Conservation (phyloP, 164 flowering plant species). For the Santalum album region DNA sequence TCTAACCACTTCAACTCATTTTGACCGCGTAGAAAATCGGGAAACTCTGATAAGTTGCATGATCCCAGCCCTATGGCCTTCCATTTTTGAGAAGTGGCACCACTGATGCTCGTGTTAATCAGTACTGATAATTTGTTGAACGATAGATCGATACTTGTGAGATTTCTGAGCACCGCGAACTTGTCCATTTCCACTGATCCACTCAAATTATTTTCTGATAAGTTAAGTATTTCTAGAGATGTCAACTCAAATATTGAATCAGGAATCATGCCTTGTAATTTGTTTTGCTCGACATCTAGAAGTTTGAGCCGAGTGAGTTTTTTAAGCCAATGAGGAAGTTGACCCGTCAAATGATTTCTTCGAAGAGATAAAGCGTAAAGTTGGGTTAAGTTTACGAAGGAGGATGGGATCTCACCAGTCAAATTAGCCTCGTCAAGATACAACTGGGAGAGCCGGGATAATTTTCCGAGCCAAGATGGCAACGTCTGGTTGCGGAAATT, state of each 20-base stretch:
- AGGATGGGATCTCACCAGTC: neutral
- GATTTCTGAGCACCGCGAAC: conserved; percentile 3
- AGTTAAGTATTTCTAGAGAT: neutral
- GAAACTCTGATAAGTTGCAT: conserved; percentile 1
- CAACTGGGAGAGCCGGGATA: neutral
- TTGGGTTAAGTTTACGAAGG: neutral
- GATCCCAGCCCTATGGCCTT: neutral
- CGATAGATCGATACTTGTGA: neutral
- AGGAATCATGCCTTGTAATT: neutral
- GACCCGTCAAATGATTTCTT: conserved; percentile 9
- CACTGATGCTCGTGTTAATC: neutral
- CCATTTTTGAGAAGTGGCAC: neutral
- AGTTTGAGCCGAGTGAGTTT: neutral
- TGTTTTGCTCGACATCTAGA: neutral
- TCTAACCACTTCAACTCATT: neutral
- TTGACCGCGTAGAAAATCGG: conserved; percentile 4
- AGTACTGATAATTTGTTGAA: conserved; percentile 4
- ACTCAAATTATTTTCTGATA: conserved; percentile 9
- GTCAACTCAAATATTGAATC: neutral
- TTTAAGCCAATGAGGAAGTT: conserved; percentile 4
- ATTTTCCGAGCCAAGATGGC: neutral
- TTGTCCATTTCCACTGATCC: conserved; percentile 12
- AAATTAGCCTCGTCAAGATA: neutral
- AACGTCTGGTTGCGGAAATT: neutral
- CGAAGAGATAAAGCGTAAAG: neutral